These are phyloP conservation scores for Paraurostyla sp. DNA, from an alignment of 73 alveolate species.

Conservation along the genomic window DNA sequence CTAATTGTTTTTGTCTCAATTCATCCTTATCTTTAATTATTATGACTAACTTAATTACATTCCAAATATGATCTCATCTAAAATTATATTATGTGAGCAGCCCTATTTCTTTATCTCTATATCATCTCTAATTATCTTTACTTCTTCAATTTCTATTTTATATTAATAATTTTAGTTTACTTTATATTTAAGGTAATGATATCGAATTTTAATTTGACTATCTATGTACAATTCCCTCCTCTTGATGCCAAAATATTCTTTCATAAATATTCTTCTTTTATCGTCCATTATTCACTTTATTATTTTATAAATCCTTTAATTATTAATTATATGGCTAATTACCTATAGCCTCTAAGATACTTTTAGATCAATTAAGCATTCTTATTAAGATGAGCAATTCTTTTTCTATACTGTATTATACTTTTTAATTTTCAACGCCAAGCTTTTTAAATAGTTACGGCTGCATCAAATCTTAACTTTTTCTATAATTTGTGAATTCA, in stretches of 20 bases:
- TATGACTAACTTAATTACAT: not conserved
- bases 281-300: not conserved
- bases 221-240: slow-evolving; percentile 15
- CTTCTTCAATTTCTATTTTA: not conserved
- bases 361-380: not conserved
- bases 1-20: slow-evolving; percentile 12
- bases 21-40: not conserved
- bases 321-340: not conserved
- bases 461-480: not conserved
- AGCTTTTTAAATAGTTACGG: not conserved
- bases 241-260: not conserved
- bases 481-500: not conserved
- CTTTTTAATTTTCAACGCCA: not conserved
- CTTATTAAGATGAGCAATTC: not conserved
- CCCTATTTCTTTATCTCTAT: not conserved
- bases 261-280: slow-evolving; percentile 23
- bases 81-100: not conserved
- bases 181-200: not conserved
- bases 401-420: not conserved
- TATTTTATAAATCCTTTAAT: slow-evolving; percentile 6
- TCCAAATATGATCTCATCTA: not conserved
- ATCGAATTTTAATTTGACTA: slow-evolving; percentile 9
- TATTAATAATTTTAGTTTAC: not conserved
- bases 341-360: not conserved
- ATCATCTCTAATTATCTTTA: not conserved